Evolutionary conservation across 768 basidiomycete species (phyloP).

Genomic region (Mycena crocata): DNA sequence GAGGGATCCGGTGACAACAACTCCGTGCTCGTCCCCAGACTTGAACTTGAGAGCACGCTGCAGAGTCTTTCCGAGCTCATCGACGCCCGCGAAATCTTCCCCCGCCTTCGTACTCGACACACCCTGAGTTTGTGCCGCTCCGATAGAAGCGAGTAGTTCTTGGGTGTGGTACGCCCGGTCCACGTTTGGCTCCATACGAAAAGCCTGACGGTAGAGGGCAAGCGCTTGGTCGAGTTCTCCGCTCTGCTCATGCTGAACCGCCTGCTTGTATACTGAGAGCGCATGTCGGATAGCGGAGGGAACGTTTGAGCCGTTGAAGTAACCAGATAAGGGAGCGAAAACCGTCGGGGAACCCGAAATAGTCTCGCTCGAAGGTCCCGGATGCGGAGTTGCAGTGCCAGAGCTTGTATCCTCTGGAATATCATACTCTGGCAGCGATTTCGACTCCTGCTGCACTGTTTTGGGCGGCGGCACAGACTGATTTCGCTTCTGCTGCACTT

Average conservation of each 20-base stretch:
- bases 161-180: conserved; percentile 76
- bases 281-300: conserved; percentile 57
- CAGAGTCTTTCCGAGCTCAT: conserved; percentile 41
- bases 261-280: conserved; percentile 73
- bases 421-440: conserved; percentile 13
- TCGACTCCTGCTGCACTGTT: conserved; percentile 13
- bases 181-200: conserved; percentile 80
- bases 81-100: conserved; percentile 31
- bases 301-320: conserved; percentile 37
- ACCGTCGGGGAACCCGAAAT: conserved; percentile 34
- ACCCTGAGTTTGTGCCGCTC: conserved; percentile 36
- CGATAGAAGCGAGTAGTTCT: conserved; percentile 58
- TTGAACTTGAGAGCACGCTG: conserved; percentile 43
- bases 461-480: conserved; percentile 16
- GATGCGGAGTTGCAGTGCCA: conserved; percentile 19
- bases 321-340: conserved; percentile 15
- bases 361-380: conserved; percentile 35
- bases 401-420: conserved; percentile 24
- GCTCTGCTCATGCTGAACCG: conserved; percentile 78
- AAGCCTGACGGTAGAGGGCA: conserved; percentile 81
- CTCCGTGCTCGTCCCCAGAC: conserved; percentile 30
- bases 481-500: conserved; percentile 61
- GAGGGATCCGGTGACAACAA: conserved; percentile 53
- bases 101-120: conserved; percentile 22
- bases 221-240: conserved; percentile 84